Percentiles rank a stretch among this genome's conserved stretches.
These are phyloP conservation scores for Suhomyces kilbournensis DNA, from an alignment of 805 yeast species.

Conservation along the genomic window DNA sequence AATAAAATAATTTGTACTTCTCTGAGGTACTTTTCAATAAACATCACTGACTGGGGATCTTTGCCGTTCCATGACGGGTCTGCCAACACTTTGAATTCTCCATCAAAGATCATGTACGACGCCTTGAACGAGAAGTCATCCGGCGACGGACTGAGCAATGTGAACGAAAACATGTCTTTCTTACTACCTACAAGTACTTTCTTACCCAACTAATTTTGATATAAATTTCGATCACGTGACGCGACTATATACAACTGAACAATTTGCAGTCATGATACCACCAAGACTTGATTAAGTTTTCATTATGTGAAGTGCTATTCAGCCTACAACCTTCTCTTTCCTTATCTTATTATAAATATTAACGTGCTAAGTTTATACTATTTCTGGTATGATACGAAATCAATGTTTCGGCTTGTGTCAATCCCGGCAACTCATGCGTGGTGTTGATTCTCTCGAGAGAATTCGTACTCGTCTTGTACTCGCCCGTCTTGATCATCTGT, in stretches of 20 bases:
- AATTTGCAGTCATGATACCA: neutral
- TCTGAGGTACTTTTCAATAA: conserved; percentile 32
- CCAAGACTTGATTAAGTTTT: too few species aligned
- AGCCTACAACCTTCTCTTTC: neutral
- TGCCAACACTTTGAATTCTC: conserved; percentile 52
- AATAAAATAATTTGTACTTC: conserved; percentile 66
- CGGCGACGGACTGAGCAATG: conserved; percentile 29
- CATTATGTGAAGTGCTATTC: too few species aligned
- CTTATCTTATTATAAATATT: neutral
- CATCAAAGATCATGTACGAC: conserved; percentile 55
- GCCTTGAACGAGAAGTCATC: conserved; percentile 38
- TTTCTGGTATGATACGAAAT: conserved; percentile 42
- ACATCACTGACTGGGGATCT: conserved; percentile 28
- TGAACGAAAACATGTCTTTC: conserved; percentile 33
- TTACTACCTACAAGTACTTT: neutral
- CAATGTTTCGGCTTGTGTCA: conserved; percentile 48
- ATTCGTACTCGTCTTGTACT: conserved; percentile 30
- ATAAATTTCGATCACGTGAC: neutral
- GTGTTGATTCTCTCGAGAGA: conserved; percentile 43
- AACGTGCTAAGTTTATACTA: conserved; percentile 29
- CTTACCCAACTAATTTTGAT: neutral
- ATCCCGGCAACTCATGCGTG: conserved; percentile 48
- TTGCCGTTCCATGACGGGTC: conserved; percentile 77
- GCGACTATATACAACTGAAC: neutral
- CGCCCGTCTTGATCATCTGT: conserved; percentile 40